Conservation (phyloP, 371 early-diverging fungal species). For the Sporodiniella umbellata region DNA sequence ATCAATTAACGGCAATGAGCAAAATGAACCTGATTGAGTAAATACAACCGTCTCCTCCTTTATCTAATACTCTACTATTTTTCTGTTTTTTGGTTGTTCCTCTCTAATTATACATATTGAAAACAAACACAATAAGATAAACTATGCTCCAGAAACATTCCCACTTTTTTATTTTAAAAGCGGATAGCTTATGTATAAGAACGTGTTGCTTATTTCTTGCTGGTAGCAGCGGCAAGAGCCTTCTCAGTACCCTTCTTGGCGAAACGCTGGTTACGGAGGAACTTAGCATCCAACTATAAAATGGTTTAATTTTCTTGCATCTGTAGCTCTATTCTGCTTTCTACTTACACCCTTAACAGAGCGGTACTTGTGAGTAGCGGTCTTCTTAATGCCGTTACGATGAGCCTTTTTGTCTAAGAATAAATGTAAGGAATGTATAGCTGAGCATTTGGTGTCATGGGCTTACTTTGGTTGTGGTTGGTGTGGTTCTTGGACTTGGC, state of each 20-base stretch:
- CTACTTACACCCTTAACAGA: constrained; percentile 88
- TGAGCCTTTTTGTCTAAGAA: constrained; percentile 92
- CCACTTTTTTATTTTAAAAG: background rate
- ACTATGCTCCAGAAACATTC: background rate
- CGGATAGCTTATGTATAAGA: background rate
- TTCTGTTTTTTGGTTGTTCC: too few relatives aligned
- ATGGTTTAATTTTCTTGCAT: background rate
- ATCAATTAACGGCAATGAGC: too few relatives aligned
- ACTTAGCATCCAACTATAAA: constrained; percentile 88
- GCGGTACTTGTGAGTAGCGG: constrained; percentile 80
- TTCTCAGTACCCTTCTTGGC: constrained; percentile 78
- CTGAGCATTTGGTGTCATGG: too few relatives aligned
- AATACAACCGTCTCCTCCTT: too few relatives aligned
- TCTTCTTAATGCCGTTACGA: constrained; percentile 98
- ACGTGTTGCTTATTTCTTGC: constrained; percentile 76
- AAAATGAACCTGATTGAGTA: too few relatives aligned
- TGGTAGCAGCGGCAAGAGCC: constrained; percentile 31
- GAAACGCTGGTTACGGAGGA: constrained; percentile 97
- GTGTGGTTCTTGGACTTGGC: constrained; percentile 99
- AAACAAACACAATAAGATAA: too few relatives aligned
- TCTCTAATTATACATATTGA: too few relatives aligned
- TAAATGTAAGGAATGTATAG: too few relatives aligned
- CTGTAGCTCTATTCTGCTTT: background rate
- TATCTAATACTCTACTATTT: too few relatives aligned
- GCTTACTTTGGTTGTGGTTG: constrained; percentile 98